Evolutionary conservation across 352 stramenopile species (phyloP), one percentile per base, ranked within the genome.

Genomic region (Pythium volutum): DNA sequence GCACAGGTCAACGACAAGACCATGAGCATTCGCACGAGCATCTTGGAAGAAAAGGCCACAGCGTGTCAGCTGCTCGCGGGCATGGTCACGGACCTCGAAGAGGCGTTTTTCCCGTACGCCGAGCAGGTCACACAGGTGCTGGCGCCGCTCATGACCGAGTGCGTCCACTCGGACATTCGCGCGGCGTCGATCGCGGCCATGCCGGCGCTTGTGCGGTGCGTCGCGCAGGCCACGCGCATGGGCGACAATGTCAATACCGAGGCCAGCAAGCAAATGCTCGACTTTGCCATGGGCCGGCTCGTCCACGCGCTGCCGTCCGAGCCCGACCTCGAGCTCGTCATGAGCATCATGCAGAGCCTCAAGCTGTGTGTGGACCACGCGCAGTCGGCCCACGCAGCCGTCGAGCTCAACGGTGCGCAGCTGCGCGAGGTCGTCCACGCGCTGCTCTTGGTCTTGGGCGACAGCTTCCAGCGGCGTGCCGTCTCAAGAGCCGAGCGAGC

Each of bases 271-370:
- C 85, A 95, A 47, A 91, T 93, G 75, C 65, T 93, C 43, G 85
- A 95, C 54, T 95, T 92, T 66, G 81, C 77, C 34, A 76, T 95
- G 14, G 85, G 85, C 34, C 78, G 85, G 2, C 64, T 95, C 29
- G 76, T 95, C 9, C 69, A 89, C 49, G 85, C 85, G 27, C 70
- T 95, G 42, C 88, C 81, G 10, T 91, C 83, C 5, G 85, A 95
- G 67, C 83, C 83, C 1, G 85, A 95, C 23, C 71, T 93, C n/a
- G 83, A 95, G 51, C 69, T 95, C 34, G 83, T 93, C 12, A 73
- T 93, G 60, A 89, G 51, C 58, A 91, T 95, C 60, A 92, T 95
- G 78, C 82, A 95, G 66, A 90, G 76, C 64, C 93, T 95, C 79
- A 91, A 81, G 36, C 73, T 74, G 15, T 91, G 79, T 27, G 68